Base-by-base conservation (phyloP, 1,284 basidiomycete species). In the Chiua sp. region DNA sequence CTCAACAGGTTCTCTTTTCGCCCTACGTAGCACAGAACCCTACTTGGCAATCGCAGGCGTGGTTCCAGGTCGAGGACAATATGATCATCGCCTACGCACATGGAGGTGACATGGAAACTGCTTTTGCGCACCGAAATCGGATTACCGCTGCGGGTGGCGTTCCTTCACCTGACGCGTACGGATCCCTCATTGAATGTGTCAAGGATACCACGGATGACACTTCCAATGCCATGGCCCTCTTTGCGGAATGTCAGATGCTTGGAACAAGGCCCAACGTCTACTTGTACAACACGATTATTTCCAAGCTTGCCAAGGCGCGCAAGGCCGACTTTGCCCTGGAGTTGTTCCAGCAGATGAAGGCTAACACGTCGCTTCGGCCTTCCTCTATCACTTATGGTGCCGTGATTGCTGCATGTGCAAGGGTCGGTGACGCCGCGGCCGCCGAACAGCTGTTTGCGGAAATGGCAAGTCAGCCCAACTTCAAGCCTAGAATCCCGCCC, bases 161-260 rank as follows among this genome's bases (percentile, higher is more conserved):
- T 2, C 96, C 95, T 4, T 88, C 86, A 0, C 89, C 95, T 3
- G 94, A 98, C 64, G 91, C 94, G 0, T 98, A 98, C 70, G 95
- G 93, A 3, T 92, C 93, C 13, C 84, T 98, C 72, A 96, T 98
- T 65, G 85, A 91, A 47, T 84, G 86, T 64, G 87, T 94, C 65
- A 93, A 91, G 76, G 94, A 97, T 70, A 97, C 95, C 20, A 98
- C 96, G 20, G 95, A 98, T 73, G 96, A 98, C 69, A 91, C 94
- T 1, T 85, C 88, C 8, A 92, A 94, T 64, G 95, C 94, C 0
- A 80, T 94, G 73, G 83, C 87, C 42, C 82, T 98, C 33, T 98
- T 91, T 79, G 80, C 91, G 39, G 95, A 98, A 76, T 83, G 89
- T n/a, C 82, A 88, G 65, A 75, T 78, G 44, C 83, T 87, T 47